phyloP scores from a whole-genome alignment of 1,284 basidiomycete genomes.

The Chalciporus sp. region DNA sequence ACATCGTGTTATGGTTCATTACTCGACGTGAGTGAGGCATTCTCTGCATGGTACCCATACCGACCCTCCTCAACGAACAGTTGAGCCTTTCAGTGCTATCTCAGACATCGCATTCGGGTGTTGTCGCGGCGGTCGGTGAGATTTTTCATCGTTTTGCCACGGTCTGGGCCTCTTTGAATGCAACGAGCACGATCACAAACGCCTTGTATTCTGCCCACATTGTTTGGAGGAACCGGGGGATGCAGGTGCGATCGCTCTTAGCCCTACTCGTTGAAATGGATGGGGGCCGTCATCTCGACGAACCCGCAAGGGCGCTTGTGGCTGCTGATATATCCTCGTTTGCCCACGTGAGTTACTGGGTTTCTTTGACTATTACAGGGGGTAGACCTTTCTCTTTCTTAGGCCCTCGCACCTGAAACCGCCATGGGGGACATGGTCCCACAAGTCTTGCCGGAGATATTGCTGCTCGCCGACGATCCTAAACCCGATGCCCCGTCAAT shows the following conservation, averaged over 20 bases:
- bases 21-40: conserved; percentile 55
- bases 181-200: conserved; percentile 52
- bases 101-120: conserved; percentile 49
- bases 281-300: conserved; percentile 54
- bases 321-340: conserved; percentile 59
- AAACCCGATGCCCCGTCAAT: conserved; percentile 61
- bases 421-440: conserved; percentile 56
- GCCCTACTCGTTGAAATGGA: conserved; percentile 66
- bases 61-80: conserved; percentile 39
- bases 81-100: conserved; percentile 60
- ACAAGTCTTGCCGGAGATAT: conserved; percentile 64
- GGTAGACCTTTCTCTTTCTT: background rate
- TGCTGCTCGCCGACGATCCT: conserved; percentile 58
- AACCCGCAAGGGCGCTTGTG: conserved; percentile 57
- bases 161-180: conserved; percentile 78
- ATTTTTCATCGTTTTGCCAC: conserved; percentile 65
- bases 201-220: conserved; percentile 66
- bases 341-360: conserved; percentile 56
- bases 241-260: conserved; percentile 63
- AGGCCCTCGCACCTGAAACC: conserved; percentile 50
- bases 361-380: background rate
- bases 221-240: conserved; percentile 60
- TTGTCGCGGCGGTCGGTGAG: conserved; percentile 62
- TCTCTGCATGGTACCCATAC: background rate
- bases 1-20: conserved; percentile 66